Conservation (phyloP, 805 yeast species). For the Wickerhamomyces kurtzmanii region DNA sequence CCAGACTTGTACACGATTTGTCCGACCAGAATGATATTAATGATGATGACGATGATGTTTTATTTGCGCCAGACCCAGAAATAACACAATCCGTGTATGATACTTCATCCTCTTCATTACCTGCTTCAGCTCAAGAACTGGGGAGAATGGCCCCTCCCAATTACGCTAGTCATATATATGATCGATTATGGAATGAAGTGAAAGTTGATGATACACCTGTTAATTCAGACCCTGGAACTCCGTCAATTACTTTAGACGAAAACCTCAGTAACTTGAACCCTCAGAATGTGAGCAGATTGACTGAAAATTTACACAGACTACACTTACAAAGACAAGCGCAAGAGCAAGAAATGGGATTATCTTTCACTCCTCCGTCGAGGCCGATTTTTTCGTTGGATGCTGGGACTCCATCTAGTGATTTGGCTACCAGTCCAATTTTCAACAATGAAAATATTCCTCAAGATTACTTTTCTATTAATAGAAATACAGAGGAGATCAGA, state of each 20-base stretch:
- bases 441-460: constrained; percentile 14
- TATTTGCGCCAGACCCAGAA: constrained; percentile 28
- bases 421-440: constrained; percentile 11
- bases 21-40: constrained; percentile 6
- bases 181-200: constrained; percentile 64
- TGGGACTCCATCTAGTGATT: not conserved
- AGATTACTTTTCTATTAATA: constrained; percentile 26
- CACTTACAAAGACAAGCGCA: constrained; percentile 35
- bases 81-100: constrained; percentile 12
- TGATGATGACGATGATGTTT: constrained; percentile 25
- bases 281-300: constrained; percentile 24
- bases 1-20: not conserved
- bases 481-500: constrained; percentile 7
- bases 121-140: constrained; percentile 22
- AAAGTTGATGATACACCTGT: constrained; percentile 21
- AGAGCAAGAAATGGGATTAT: constrained; percentile 1
- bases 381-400: not conserved
- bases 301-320: constrained; percentile 41
- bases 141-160: constrained; percentile 74
- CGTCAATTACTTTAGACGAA: constrained; percentile 11
- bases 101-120: constrained; percentile 7
- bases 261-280: constrained; percentile 12
- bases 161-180: constrained; percentile 75
- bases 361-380: not conserved
- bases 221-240: constrained; percentile 20